Percentiles rank a stretch among this genome's conserved stretches.
phyloP scores from a whole-genome alignment of 108 stramenopile genomes.

The Fistulifera pelliculosa region DNA sequence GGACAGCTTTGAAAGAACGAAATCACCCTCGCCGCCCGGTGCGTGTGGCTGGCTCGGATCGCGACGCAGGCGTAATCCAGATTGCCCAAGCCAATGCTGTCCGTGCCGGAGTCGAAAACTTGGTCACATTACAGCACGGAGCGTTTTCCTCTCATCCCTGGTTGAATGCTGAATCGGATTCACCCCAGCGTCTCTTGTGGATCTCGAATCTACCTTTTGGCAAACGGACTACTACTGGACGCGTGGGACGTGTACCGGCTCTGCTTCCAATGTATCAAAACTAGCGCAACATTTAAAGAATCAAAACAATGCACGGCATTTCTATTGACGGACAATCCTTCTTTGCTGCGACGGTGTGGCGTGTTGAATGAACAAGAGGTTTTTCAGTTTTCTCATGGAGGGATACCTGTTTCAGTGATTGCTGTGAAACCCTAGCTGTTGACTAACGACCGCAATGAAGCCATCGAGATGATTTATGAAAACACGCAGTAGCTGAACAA shows the following conservation, averaged over 20 bases:
- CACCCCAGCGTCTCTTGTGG: slow-evolving; percentile 15
- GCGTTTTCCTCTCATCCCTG: slow-evolving; percentile 35
- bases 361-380: neutral
- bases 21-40: neutral
- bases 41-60: slow-evolving; percentile 39
- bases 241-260: neutral
- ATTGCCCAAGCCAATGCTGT: slow-evolving; percentile 51
- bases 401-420: slow-evolving; percentile 2
- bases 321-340: neutral
- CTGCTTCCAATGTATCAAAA: slow-evolving; percentile 23
- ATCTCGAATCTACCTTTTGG: slow-evolving; percentile 72
- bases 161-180: slow-evolving; percentile 3
- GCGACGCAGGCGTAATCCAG: slow-evolving; percentile 42
- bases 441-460: no score
- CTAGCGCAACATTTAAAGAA: neutral
- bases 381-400: slow-evolving; percentile 7
- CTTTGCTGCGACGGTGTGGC: slow-evolving; percentile 2
- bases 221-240: slow-evolving; percentile 23
- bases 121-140: slow-evolving; percentile 25
- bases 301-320: neutral
- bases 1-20: slow-evolving; percentile 6
- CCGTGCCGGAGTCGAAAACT: slow-evolving; percentile 46
- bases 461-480: no score
- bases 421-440: no score
- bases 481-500: no score